These are phyloP conservation scores for Salvia miltiorrhiza DNA, from an alignment of 257 asterid species.

Conservation along the genomic window DNA sequence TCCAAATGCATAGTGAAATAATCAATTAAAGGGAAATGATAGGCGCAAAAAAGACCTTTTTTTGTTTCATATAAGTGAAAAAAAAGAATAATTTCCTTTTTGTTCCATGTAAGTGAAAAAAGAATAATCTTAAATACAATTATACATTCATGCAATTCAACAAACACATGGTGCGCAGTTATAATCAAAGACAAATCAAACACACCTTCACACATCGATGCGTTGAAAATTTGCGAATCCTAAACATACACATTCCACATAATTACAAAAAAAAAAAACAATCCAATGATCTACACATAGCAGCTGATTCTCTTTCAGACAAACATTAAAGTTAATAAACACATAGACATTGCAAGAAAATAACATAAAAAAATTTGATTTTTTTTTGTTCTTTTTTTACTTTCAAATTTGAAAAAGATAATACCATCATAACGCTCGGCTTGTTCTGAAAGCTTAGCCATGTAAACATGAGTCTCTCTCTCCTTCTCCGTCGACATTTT, in stretches of 20 bases:
- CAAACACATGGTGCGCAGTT: background rate
- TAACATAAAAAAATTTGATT: background rate
- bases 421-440: conserved; percentile 92
- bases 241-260: background rate
- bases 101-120: no score
- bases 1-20: no score
- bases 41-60: no score
- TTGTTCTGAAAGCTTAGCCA: conserved; percentile 85
- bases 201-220: background rate
- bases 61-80: no score
- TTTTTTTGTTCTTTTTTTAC: no score
- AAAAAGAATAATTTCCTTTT: no score
- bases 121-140: no score
- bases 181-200: background rate
- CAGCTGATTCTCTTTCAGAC: background rate
- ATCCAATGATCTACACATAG: conserved; percentile 14
- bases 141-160: background rate
- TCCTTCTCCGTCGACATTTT: conserved; percentile 68
- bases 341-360: background rate
- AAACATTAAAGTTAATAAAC: no score
- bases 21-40: no score
- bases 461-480: conserved; percentile 75
- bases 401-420: background rate
- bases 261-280: conserved; percentile 6
- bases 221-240: background rate